A percentile compares a stretch with the other conserved stretches of the same genome.
Conservation (phyloP, 441 rosid species). For the Metrosideros polymorpha region DNA sequence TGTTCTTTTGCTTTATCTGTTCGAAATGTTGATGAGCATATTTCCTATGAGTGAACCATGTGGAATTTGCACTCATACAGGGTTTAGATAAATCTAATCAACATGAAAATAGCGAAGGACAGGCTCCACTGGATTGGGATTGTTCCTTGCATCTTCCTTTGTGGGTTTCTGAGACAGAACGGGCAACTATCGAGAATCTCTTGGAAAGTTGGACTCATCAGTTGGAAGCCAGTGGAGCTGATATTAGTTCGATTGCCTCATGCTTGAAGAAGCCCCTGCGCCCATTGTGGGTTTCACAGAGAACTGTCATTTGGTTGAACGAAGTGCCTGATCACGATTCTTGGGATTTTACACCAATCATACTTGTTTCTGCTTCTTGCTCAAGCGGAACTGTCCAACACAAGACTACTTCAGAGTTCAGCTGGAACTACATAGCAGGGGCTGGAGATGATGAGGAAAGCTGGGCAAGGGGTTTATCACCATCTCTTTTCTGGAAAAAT, state of each 20-base stretch:
- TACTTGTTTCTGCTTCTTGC: constrained; percentile 76
- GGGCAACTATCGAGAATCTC: constrained; percentile 48
- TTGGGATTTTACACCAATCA: constrained; percentile 87
- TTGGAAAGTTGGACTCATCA: constrained; percentile 68
- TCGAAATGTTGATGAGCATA: background rate
- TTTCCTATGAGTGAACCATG: background rate
- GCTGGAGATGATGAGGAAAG: constrained; percentile 99
- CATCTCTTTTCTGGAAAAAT: constrained; percentile 71
- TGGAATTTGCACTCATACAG: constrained; percentile 9
- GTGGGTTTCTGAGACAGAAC: constrained; percentile 80
- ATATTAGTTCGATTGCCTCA: constrained; percentile 47
- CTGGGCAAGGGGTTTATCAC: constrained; percentile 90
- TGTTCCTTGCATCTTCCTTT: constrained; percentile 84
- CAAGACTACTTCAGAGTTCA: constrained; percentile 57
- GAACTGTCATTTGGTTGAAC: constrained; percentile 80
- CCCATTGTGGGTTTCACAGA: constrained; percentile 88
- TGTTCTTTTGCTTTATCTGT: background rate
- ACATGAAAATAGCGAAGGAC: constrained; percentile 7
- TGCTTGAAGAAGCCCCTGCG: constrained; percentile 68
- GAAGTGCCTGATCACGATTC: constrained; percentile 85
- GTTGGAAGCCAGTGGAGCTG: constrained; percentile 79
- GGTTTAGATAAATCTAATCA: constrained; percentile 9
- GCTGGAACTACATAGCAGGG: constrained; percentile 93
- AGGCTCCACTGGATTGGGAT: constrained; percentile 49
- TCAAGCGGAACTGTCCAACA: constrained; percentile 28